Conservation (phyloP, 352 stramenopile genomes). For the Thalassiosira livingstoniorum region DNA sequence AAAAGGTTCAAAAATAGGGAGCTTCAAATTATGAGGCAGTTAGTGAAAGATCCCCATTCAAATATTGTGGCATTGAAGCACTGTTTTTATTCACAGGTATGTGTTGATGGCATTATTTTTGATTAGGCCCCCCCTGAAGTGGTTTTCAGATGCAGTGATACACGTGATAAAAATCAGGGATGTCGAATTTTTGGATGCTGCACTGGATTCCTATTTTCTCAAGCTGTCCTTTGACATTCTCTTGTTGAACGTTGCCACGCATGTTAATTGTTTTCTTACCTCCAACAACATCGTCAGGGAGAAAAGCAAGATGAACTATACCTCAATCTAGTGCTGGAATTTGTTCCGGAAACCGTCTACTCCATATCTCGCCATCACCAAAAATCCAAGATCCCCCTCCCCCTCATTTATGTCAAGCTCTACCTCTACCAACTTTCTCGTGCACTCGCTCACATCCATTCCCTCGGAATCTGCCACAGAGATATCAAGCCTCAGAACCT, state of each 20-base stretch:
- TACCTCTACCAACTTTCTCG: conserved; percentile 99
- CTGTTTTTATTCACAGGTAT: conserved; percentile 98
- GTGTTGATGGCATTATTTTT: conserved; percentile 28
- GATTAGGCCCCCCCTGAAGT: too few relatives aligned
- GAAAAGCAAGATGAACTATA: conserved; percentile 96
- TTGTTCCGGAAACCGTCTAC: conserved; percentile 99
- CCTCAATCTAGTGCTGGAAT: conserved; percentile 99
- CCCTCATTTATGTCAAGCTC: conserved; percentile 97
- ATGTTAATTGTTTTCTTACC: background rate
- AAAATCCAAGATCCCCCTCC: conserved; percentile 97
- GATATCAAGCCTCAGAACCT: conserved; percentile 99
- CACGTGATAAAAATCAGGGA: background rate
- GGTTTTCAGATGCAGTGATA: background rate
- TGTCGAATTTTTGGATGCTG: background rate
- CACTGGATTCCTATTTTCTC: background rate
- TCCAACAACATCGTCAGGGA: conserved; percentile 53
- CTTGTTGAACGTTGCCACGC: background rate
- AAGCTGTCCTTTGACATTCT: background rate
- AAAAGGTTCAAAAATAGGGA: conserved; percentile 99
- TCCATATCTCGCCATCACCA: conserved; percentile 94
- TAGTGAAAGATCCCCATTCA: conserved; percentile 93
- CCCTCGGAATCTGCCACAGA: conserved; percentile 97
- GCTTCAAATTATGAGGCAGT: conserved; percentile 99
- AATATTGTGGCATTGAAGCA: conserved; percentile 99
- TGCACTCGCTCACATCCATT: conserved; percentile 97